Evolutionary conservation across 2,329 filamentous ascomycete species (phyloP).

Genomic region (Corniculantispora saksenae): DNA sequence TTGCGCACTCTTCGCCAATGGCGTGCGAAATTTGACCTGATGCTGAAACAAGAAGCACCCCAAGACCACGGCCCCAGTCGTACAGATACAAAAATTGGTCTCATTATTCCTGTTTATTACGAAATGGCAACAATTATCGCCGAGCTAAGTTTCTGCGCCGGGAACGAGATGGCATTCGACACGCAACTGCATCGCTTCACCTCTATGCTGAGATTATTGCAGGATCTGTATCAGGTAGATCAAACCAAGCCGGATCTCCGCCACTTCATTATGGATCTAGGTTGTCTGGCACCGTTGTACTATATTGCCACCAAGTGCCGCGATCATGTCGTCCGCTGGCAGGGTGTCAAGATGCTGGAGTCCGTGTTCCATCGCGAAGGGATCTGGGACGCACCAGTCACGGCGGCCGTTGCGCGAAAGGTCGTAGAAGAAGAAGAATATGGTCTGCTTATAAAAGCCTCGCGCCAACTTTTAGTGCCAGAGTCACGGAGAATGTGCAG

Average conservation of each 20-base stretch:
- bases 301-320: slow-evolving; percentile 50
- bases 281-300: slow-evolving; percentile 47
- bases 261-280: slow-evolving; percentile 39
- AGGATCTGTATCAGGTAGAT: background rate
- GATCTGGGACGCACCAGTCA: slow-evolving; percentile 41
- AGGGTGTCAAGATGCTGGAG: slow-evolving; percentile 37
- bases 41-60: slow-evolving; percentile 19
- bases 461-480: background rate
- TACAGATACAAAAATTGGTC: background rate
- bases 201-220: slow-evolving; percentile 31
- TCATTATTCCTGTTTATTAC: slow-evolving; percentile 25
- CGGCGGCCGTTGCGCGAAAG: slow-evolving; percentile 34
- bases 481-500: background rate
- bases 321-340: slow-evolving; percentile 38
- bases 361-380: slow-evolving; percentile 38
- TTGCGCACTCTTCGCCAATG: slow-evolving; percentile 21
- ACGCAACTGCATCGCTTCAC: slow-evolving; percentile 34
- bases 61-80: background rate
- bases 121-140: slow-evolving; percentile 46
- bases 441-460: background rate
- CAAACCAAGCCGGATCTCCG: background rate
- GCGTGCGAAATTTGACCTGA: slow-evolving; percentile 11
- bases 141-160: slow-evolving; percentile 32
- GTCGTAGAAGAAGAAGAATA: slow-evolving; percentile 42
- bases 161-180: slow-evolving; percentile 41